Percentiles rank a stretch among this genome's conserved stretches.
Conservation (phyloP, 1,284 basidiomycete genomes). For the Vanrija sp. region DNA sequence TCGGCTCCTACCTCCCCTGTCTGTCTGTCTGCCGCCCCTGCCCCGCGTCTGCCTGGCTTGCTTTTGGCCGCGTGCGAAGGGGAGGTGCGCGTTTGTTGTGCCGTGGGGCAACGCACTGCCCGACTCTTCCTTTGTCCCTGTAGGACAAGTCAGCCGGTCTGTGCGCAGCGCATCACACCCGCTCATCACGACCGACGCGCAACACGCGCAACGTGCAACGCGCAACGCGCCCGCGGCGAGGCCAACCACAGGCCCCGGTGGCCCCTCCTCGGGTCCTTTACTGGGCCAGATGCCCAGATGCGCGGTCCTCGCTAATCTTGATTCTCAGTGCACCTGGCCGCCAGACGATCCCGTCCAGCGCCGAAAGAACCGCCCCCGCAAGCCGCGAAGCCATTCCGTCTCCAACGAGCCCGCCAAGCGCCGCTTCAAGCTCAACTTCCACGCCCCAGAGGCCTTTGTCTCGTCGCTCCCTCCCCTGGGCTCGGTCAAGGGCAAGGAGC, state of each 20-base stretch:
- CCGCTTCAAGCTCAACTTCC: conserved; percentile 21
- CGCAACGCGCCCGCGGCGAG: too few relatives aligned
- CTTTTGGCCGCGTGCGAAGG: not conserved
- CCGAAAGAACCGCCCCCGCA: conserved; percentile 25
- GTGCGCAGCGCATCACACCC: not conserved
- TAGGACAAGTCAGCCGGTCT: not conserved
- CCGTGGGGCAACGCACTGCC: not conserved
- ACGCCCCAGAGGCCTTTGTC: conserved; percentile 17
- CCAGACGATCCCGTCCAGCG: conserved; percentile 32
- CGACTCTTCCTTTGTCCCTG: too few relatives aligned
- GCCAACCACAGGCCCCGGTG: not conserved
- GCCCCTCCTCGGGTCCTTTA: not conserved
- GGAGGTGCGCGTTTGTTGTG: not conserved
- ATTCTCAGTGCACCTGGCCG: conserved; percentile 28
- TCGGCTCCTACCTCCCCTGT: not conserved
- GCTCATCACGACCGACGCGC: too few relatives aligned
- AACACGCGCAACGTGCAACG: too few relatives aligned
- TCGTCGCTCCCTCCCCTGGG: conserved; percentile 18
- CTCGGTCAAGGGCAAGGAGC: conserved; percentile 23
- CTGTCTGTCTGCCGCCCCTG: too few relatives aligned
- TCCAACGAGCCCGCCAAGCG: conserved; percentile 19
- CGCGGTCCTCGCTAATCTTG: not conserved
- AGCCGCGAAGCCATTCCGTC: conserved; percentile 14
- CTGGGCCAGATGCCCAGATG: not conserved
- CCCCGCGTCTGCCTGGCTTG: too few relatives aligned